Evolutionary conservation across 73 alveolate species (phyloP).

Genomic region (Paramecium tetraurelia): DNA sequence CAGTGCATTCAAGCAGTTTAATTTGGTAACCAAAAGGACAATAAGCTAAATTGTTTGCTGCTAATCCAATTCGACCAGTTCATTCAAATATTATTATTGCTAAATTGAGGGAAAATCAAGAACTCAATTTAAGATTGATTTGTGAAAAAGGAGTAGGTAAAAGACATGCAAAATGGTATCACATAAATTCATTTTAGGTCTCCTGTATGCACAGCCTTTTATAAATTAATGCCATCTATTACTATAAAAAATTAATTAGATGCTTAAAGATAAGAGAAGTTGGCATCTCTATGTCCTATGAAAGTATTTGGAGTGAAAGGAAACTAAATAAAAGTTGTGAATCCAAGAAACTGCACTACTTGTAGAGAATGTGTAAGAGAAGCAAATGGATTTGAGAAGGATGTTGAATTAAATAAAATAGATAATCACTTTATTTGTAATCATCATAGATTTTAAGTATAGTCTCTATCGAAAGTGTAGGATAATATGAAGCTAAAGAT

Average conservation of each 20-base stretch:
- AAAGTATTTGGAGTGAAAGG: slow-evolving; percentile 91
- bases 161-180: slow-evolving; percentile 95
- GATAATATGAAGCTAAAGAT: slow-evolving; percentile 78
- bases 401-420: slow-evolving; percentile 82
- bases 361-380: slow-evolving; percentile 98
- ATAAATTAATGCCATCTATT: slow-evolving; percentile 88
- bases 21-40: slow-evolving; percentile 85
- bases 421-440: slow-evolving; percentile 87
- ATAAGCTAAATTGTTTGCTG: slow-evolving; percentile 73
- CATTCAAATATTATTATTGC: slow-evolving; percentile 91
- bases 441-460: neutral
- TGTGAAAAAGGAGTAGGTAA: slow-evolving; percentile 96
- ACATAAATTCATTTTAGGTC: slow-evolving; percentile 43
- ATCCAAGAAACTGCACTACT: slow-evolving; percentile 91
- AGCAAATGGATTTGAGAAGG: slow-evolving; percentile 74
- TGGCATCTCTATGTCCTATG: slow-evolving; percentile 86
- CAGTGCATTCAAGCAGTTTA: slow-evolving; percentile 80
- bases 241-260: slow-evolving; percentile 67
- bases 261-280: slow-evolving; percentile 84
- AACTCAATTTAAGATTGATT: slow-evolving; percentile 86
- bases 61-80: slow-evolving; percentile 79
- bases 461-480: slow-evolving; percentile 91
- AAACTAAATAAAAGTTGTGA: slow-evolving; percentile 81
- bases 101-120: slow-evolving; percentile 95
- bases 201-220: slow-evolving; percentile 97